Evolutionary conservation across 768 basidiomycete genomes (phyloP).

Genomic region (Trametes cingulata): DNA sequence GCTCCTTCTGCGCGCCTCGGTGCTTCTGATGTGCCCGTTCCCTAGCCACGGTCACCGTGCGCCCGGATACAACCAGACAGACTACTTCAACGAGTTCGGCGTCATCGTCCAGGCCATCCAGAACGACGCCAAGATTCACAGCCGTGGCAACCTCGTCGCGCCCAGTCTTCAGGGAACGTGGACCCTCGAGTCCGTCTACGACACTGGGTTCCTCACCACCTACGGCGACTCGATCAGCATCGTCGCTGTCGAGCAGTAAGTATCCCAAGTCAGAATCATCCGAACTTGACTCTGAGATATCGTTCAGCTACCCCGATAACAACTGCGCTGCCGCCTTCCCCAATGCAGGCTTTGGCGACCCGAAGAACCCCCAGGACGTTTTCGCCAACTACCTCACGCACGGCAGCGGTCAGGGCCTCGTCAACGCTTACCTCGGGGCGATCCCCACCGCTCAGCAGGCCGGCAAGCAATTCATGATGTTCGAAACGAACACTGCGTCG

Average conservation of each 20-base stretch:
- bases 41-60: slow-evolving; percentile 39
- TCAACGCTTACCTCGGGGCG: slow-evolving; percentile 41
- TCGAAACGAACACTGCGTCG: slow-evolving; percentile 55
- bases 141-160: slow-evolving; percentile 36
- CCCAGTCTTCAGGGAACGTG: slow-evolving; percentile 29
- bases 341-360: slow-evolving; percentile 25
- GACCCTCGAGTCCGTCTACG: slow-evolving; percentile 24
- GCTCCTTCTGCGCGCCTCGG: not conserved
- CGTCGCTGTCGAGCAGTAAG: slow-evolving; percentile 43
- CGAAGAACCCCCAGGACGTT: slow-evolving; percentile 38
- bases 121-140: slow-evolving; percentile 29
- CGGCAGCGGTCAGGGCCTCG: slow-evolving; percentile 37
- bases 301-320: slow-evolving; percentile 39
- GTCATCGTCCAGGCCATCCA: slow-evolving; percentile 45
- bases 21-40: not conserved
- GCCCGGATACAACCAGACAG: slow-evolving; percentile 35
- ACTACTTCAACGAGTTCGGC: slow-evolving; percentile 57
- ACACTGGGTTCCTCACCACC: slow-evolving; percentile 31
- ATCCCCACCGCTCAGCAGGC: slow-evolving; percentile 33
- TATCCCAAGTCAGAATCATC: too few species aligned
- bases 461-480: slow-evolving; percentile 48
- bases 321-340: slow-evolving; percentile 35
- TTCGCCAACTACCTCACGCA: slow-evolving; percentile 49
- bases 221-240: slow-evolving; percentile 37
- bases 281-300: too few species aligned